A percentile compares a stretch with the other conserved stretches of the same genome.
Conservation (phyloP, 1,139 yeast genomes). For the Yamadazyma jaroonii region DNA sequence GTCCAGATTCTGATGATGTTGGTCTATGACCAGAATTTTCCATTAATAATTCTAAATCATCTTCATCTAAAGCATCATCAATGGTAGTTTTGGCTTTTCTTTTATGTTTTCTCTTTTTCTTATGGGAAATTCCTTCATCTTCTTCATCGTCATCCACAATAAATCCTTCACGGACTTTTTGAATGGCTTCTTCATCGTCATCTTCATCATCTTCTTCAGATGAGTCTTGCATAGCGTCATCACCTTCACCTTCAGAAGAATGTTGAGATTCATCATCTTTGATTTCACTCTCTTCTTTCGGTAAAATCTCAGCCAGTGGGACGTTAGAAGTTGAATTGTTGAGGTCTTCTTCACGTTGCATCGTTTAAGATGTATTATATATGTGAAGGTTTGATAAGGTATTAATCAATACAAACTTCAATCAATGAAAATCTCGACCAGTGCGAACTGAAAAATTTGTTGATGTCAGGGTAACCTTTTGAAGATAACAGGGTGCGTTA, state of each 20-base stretch:
- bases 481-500: too few relatives aligned
- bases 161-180: slow-evolving; percentile 83
- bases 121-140: slow-evolving; percentile 36
- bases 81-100: slow-evolving; percentile 43
- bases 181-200: slow-evolving; percentile 72
- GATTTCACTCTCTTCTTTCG: slow-evolving; percentile 37
- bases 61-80: slow-evolving; percentile 84
- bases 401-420: not conserved
- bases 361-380: not conserved
- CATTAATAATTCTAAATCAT: slow-evolving; percentile 85
- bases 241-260: slow-evolving; percentile 37
- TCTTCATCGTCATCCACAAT: slow-evolving; percentile 90
- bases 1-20: slow-evolving; percentile 27
- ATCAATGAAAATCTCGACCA: slow-evolving; percentile 1
- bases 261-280: slow-evolving; percentile 27
- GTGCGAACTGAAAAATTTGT: slow-evolving; percentile 5
- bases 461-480: slow-evolving; percentile 5
- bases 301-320: not conserved
- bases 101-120: slow-evolving; percentile 33
- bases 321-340: not conserved
- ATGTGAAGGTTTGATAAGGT: not conserved
- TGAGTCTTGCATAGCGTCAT: slow-evolving; percentile 46
- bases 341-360: slow-evolving; percentile 5
- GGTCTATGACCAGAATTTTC: slow-evolving; percentile 80
- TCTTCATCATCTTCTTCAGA: slow-evolving; percentile 79